Conservation (phyloP, 371 early-diverging fungal species). For the Mucor sp. region DNA sequence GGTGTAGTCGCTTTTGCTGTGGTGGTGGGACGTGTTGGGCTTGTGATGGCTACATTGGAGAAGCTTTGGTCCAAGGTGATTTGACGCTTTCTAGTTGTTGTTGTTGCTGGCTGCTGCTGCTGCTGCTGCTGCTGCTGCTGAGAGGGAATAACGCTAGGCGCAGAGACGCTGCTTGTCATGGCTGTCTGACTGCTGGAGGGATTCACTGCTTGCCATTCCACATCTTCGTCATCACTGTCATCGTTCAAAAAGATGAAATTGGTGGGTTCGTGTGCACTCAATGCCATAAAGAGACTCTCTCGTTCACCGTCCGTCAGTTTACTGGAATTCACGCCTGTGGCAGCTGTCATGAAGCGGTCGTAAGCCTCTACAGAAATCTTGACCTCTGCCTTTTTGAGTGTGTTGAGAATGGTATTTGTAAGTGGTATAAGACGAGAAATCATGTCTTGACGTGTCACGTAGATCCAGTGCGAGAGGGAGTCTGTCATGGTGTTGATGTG, state of each 20-base stretch:
- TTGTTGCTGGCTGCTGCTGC: no score
- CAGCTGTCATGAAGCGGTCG: constrained; percentile 42
- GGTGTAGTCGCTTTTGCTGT: not conserved
- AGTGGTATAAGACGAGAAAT: constrained; percentile 39
- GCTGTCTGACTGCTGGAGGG: not conserved
- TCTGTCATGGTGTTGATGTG: constrained; percentile 24
- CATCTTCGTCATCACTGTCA: constrained; percentile 43
- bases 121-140: no score
- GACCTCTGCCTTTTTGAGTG: constrained; percentile 25
- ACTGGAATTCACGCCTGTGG: constrained; percentile 37
- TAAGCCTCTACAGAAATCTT: constrained; percentile 41
- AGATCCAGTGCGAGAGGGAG: constrained; percentile 50
- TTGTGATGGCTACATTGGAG: constrained; percentile 9
- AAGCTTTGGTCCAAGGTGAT: constrained; percentile 34
- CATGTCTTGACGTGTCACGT: constrained; percentile 41
- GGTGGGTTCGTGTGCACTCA: constrained; percentile 43
- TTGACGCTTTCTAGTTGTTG: constrained; percentile 14
- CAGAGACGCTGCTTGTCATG: not conserved
- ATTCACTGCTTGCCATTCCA: constrained; percentile 38
- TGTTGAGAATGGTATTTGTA: constrained; percentile 20
- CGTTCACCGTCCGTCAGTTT: constrained; percentile 27
- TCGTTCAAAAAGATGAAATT: constrained; percentile 46
- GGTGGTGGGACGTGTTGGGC: constrained; percentile 4
- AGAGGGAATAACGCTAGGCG: not conserved
- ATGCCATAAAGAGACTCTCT: constrained; percentile 30